Conservation (phyloP, 352 stramenopile species). For the Globisporangium paddicum region DNA sequence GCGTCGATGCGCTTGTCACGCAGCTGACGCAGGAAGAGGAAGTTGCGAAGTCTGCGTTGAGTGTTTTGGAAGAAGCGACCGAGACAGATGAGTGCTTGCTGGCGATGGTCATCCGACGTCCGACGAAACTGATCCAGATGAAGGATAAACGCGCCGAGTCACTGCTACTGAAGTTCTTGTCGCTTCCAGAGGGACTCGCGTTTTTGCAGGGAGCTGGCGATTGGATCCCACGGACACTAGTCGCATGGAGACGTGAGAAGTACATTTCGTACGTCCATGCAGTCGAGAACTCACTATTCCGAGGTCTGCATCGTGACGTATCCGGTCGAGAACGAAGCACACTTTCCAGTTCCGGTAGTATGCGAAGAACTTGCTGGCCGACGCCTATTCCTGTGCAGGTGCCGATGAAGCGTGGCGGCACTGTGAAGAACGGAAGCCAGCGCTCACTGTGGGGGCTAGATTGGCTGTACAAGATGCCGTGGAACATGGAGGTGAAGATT, state of each 20-base stretch:
- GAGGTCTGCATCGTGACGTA: slow-evolving; percentile 76
- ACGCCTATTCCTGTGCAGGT: slow-evolving; percentile 84
- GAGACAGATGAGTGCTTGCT: slow-evolving; percentile 79
- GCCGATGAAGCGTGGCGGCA: slow-evolving; percentile 71
- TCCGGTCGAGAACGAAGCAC: slow-evolving; percentile 54
- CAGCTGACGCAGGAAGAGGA: slow-evolving; percentile 84
- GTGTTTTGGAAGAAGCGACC: slow-evolving; percentile 82
- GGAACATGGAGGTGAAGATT: slow-evolving; percentile 92
- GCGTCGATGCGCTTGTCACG: slow-evolving; percentile 80
- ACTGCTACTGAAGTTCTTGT: slow-evolving; percentile 81
- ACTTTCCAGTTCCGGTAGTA: slow-evolving; percentile 21
- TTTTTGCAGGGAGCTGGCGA: slow-evolving; percentile 79
- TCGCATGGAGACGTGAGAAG: slow-evolving; percentile 75
- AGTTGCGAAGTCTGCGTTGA: slow-evolving; percentile 81
- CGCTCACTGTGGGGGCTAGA: slow-evolving; percentile 79
- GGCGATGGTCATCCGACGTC: slow-evolving; percentile 82
- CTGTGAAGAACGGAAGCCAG: slow-evolving; percentile 55
- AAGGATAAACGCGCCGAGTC: slow-evolving; percentile 78
- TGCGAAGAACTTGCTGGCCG: slow-evolving; percentile 47
- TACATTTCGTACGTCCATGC: slow-evolving; percentile 83
- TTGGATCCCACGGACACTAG: slow-evolving; percentile 77
- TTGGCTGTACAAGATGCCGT: slow-evolving; percentile 88
- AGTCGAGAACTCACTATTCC: slow-evolving; percentile 79
- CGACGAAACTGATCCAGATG: slow-evolving; percentile 71
- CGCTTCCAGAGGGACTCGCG: slow-evolving; percentile 64